These are phyloP conservation scores for Gypsophila paniculata DNA, from an alignment of 179 eudicot species.

Conservation along the genomic window DNA sequence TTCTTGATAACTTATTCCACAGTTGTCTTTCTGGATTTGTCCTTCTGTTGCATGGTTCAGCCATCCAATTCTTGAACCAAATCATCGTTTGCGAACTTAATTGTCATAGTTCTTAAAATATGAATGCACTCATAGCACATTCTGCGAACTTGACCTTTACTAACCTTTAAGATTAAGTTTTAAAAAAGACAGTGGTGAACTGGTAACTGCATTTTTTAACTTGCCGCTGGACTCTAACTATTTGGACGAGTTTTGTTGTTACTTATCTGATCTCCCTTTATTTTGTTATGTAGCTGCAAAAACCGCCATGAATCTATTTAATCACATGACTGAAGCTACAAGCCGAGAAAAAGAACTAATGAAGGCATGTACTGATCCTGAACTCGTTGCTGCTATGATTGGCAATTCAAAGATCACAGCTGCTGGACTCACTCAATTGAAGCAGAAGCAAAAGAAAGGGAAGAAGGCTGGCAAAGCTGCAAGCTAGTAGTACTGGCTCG, in stretches of 20 bases:
- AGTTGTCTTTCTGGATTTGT: not conserved
- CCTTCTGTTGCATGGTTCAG: not conserved
- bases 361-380: conserved; percentile 98
- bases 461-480: conserved; percentile 57
- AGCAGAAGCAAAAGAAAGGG: conserved; percentile 90
- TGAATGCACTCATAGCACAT: not conserved
- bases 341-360: conserved; percentile 86
- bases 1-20: not conserved
- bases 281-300: conserved; percentile 64
- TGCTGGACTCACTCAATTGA: conserved; percentile 79
- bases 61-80: not conserved
- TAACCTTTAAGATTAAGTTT: not conserved
- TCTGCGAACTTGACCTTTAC: not conserved
- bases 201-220: not conserved
- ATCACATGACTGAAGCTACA: conserved; percentile 72
- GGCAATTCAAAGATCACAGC: conserved; percentile 84
- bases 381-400: conserved; percentile 79
- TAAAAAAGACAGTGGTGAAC: not conserved
- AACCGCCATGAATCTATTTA: conserved; percentile 83
- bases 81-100: too few species aligned
- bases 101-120: too few species aligned
- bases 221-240: not conserved
- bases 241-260: not conserved
- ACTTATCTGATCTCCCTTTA: not conserved
- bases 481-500: conserved; percentile 4